Conservation (phyloP, 2,329 filamentous ascomycete species). For the Xylaria sp. region DNA sequence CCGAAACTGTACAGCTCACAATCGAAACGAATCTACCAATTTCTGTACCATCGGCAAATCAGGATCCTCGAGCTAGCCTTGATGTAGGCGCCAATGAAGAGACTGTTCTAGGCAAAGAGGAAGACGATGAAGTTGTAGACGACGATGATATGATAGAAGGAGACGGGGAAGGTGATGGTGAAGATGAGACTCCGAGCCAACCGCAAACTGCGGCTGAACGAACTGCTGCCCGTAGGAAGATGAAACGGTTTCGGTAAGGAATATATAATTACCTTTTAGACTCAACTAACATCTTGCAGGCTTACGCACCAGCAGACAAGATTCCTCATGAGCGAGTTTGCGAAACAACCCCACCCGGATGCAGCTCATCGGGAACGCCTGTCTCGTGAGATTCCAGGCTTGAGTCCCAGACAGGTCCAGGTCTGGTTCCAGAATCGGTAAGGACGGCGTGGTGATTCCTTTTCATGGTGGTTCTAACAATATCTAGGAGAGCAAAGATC, state of each 20-base stretch:
- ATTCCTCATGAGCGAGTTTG: conserved; percentile 96
- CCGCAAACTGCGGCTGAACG: conserved; percentile 54
- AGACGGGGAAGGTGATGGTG: conserved; percentile 42
- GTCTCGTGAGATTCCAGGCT: conserved; percentile 86
- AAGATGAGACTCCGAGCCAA: conserved; percentile 67
- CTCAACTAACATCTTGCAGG: conserved; percentile 56
- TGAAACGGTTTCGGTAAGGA: conserved; percentile 79
- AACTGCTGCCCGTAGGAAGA: conserved; percentile 59
- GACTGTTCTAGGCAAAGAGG: conserved; percentile 51
- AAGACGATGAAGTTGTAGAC: conserved; percentile 59
- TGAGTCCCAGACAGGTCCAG: conserved; percentile 92
- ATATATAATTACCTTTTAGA: background rate
- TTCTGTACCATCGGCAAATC: conserved; percentile 47
- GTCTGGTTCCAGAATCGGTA: conserved; percentile 99
- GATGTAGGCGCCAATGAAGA: conserved; percentile 47
- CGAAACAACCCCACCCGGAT: conserved; percentile 92
- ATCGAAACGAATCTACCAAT: conserved; percentile 49
- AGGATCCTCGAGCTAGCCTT: conserved; percentile 42
- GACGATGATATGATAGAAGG: conserved; percentile 61
- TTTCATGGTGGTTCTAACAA: conserved; percentile 29
- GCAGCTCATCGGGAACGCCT: conserved; percentile 87
- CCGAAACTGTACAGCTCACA: conserved; percentile 47
- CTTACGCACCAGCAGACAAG: conserved; percentile 97
- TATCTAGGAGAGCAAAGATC: conserved; percentile 68
- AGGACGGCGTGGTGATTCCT: conserved; percentile 37